Evolutionary conservation across 768 basidiomycete species (phyloP).

Genomic region (Floccularia luteovirens): DNA sequence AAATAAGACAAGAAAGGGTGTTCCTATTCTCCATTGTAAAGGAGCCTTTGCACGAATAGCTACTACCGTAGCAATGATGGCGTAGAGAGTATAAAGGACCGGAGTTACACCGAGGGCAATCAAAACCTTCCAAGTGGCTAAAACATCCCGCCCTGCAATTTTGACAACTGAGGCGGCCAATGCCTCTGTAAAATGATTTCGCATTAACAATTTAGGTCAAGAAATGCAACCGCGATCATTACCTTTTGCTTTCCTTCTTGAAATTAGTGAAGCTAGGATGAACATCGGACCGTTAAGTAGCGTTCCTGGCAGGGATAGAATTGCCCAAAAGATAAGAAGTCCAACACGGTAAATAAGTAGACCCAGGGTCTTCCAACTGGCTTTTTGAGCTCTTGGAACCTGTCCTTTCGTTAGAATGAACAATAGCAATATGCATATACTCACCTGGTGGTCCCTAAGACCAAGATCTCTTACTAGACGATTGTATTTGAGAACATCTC

Average conservation of each 20-base stretch:
- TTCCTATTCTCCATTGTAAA: slow-evolving; percentile 56
- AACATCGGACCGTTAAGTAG: slow-evolving; percentile 92
- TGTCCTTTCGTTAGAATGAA: slow-evolving; percentile 15
- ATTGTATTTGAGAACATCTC: slow-evolving; percentile 85
- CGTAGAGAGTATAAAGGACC: slow-evolving; percentile 78
- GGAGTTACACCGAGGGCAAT: slow-evolving; percentile 91
- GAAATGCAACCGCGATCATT: background rate
- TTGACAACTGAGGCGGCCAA: slow-evolving; percentile 94
- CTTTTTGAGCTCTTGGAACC: slow-evolving; percentile 85
- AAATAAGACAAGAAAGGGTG: slow-evolving; percentile 70
- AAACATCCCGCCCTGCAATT: slow-evolving; percentile 91
- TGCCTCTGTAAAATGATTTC: slow-evolving; percentile 54
- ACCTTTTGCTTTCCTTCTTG: slow-evolving; percentile 88
- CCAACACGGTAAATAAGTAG: slow-evolving; percentile 77
- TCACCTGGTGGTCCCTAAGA: slow-evolving; percentile 87
- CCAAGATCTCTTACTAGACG: slow-evolving; percentile 83
- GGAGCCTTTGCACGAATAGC: slow-evolving; percentile 63
- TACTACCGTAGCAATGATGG: slow-evolving; percentile 66
- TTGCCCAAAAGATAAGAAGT: slow-evolving; percentile 73
- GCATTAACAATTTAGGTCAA: background rate
- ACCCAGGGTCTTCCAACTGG: slow-evolving; percentile 80
- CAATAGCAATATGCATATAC: too few species aligned
- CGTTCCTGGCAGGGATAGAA: slow-evolving; percentile 84
- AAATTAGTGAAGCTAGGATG: slow-evolving; percentile 81
- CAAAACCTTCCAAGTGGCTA: slow-evolving; percentile 96